Base-by-base conservation (phyloP, 495 filamentous ascomycete genomes). In the Talaromyces ruber region DNA sequence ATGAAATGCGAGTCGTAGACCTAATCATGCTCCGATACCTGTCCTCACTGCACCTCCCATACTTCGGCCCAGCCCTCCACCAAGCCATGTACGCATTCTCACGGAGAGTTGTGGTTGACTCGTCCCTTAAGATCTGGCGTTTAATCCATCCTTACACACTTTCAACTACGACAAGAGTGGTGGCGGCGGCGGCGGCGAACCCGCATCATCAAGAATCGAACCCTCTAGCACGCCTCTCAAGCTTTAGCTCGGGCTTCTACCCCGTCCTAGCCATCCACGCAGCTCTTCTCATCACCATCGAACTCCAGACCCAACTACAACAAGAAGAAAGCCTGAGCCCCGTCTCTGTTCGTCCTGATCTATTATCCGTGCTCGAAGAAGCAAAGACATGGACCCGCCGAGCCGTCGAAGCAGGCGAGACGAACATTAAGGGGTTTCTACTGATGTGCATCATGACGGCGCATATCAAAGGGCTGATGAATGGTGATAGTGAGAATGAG, bases 371-470 rank as follows among this genome's bases (percentile, higher is more conserved):
- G 3, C 7, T 86, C 3, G 67, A 76, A 0, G 76, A 85, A 26
- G 74, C 78, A 0, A 75, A 74, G 43, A 58, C 58, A 4, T 85
- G 79, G 78, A 32, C 59, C 0, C 67, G 80, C 66, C 62, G 62
- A 9, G 71, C 68, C 32, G 73, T 86, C 4, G 52, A 74, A 43
- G 72, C 71, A 2, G 84, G 84, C 3, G 80, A 85, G 67, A 83
- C 79, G 0, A 86, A 84, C 63, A 71, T 81, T n/a, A 86, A 86
- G 62, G 81, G 78, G 1, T 80, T 80, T 50, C 45, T 87, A 26
- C 68, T 85, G 26, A 64, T 69, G 0, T 61, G 63, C 3, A 60
- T 81, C 5, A 56, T 85, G 0, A 29, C 62, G 4, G 76, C 76
- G 4, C 77, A 83, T 54, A 66, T 84, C 0, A 68, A 81, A 4